Evolutionary conservation across 2,329 filamentous ascomycete species (phyloP).

Genomic region (Hymenoscyphus repandus): DNA sequence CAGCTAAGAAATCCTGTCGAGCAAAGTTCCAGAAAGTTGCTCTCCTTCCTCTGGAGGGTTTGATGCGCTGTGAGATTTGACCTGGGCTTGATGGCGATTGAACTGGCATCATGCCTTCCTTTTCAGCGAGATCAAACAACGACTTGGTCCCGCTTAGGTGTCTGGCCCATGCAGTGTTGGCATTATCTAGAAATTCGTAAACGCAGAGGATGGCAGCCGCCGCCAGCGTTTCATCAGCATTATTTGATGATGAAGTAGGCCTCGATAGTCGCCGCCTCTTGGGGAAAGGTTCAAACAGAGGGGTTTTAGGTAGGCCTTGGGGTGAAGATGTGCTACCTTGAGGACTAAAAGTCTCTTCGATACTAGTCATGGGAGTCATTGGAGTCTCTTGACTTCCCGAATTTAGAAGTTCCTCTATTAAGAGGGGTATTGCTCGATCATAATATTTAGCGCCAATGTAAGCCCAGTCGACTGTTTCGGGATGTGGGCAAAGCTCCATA

Average conservation of each 20-base stretch:
- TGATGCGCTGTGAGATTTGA: conserved; percentile 22
- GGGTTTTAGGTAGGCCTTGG: conserved; percentile 21
- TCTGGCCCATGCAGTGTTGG: conserved; percentile 55
- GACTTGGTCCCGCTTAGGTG: conserved; percentile 63
- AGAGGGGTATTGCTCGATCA: conserved; percentile 49
- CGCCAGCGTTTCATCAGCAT: conserved; percentile 55
- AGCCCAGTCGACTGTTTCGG: conserved; percentile 46
- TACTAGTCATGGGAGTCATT: conserved; percentile 31
- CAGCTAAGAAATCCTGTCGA: conserved; percentile 59
- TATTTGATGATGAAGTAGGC: conserved; percentile 36
- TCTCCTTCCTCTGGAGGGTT: conserved; percentile 48
- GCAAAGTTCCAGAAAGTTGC: conserved; percentile 66
- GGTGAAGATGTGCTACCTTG: conserved; percentile 23
- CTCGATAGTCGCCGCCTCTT: conserved; percentile 40
- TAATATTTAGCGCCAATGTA: conserved; percentile 58
- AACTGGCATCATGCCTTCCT: conserved; percentile 39
- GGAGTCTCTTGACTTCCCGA: conserved; percentile 21
- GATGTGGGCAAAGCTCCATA: conserved; percentile 47
- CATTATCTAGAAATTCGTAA: conserved; percentile 64
- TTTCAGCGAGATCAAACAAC: conserved; percentile 50
- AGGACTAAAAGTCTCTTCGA: conserved; percentile 23
- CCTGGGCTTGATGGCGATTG: conserved; percentile 37
- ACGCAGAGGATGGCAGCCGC: conserved; percentile 62
- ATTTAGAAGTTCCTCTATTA: conserved; percentile 35
- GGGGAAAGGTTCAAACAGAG: conserved; percentile 4